Conservation (phyloP, 768 basidiomycete species). For the Amylocystis lapponica region DNA sequence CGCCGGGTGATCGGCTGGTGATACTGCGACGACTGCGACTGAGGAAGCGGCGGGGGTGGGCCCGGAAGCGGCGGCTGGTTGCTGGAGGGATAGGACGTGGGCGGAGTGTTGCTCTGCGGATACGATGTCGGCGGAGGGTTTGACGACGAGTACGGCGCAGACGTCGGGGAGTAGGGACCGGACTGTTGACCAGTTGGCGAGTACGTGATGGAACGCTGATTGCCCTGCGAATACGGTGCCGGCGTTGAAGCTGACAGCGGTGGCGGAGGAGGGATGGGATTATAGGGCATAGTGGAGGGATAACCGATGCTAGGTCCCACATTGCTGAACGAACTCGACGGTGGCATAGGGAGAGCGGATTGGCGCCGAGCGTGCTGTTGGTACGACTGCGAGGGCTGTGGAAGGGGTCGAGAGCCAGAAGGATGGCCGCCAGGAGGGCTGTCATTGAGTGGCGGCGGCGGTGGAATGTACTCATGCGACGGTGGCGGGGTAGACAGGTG, state of each 20-base stretch:
- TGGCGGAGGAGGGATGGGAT: slow-evolving; percentile 17
- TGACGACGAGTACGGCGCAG: too few species aligned
- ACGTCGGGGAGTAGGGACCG: too few species aligned
- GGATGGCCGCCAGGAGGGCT: slow-evolving; percentile 22
- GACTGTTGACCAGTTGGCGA: slow-evolving; percentile 9
- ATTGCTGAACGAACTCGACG: slow-evolving; percentile 6
- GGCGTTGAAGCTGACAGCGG: slow-evolving; percentile 12
- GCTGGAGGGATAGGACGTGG: too few species aligned
- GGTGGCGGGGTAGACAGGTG: slow-evolving; percentile 15
- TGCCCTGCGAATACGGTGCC: slow-evolving; percentile 9
- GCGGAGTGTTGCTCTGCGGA: too few species aligned
- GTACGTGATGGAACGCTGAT: slow-evolving; percentile 13
- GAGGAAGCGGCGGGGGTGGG: slow-evolving; percentile 24
- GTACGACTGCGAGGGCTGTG: slow-evolving; percentile 8
- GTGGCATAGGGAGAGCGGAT: slow-evolving; percentile 17
- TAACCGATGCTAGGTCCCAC: slow-evolving; percentile 9
- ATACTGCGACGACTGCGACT: slow-evolving; percentile 6
- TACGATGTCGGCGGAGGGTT: too few species aligned
- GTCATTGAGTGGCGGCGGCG: slow-evolving; percentile 30
- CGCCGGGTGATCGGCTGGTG: slow-evolving; percentile 26
- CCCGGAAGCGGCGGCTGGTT: slow-evolving; percentile 11
- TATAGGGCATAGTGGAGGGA: slow-evolving; percentile 7
- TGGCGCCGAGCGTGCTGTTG: slow-evolving; percentile 11
- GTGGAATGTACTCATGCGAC: slow-evolving; percentile 28
- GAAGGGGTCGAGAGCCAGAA: slow-evolving; percentile 15